Conservation (phyloP, 371 early-diverging fungal genomes). For the Zychaea mexicana region DNA sequence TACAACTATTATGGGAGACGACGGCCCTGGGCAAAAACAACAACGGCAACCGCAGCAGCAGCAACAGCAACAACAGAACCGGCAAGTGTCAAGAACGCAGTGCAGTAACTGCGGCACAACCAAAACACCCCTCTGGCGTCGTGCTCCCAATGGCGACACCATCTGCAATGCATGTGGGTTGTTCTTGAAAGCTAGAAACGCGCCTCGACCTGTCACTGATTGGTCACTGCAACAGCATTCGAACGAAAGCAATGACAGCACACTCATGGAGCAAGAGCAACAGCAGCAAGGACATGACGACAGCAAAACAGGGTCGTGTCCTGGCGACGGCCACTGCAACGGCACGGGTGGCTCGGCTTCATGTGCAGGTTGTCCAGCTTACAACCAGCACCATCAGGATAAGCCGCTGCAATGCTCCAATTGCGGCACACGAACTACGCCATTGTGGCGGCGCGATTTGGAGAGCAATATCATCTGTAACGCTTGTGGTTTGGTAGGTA, state of each 20-base stretch:
- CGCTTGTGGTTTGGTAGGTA: slow-evolving; percentile 72
- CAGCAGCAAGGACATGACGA: neutral
- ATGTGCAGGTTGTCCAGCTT: slow-evolving; percentile 79
- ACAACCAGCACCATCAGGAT: slow-evolving; percentile 66
- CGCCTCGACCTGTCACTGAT: slow-evolving; percentile 46
- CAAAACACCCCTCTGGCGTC: slow-evolving; percentile 90
- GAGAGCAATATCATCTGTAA: slow-evolving; percentile 81
- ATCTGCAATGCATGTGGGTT: slow-evolving; percentile 93
- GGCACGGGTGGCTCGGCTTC: slow-evolving; percentile 76
- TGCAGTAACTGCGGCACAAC: slow-evolving; percentile 89
- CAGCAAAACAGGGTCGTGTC: slow-evolving; percentile 58
- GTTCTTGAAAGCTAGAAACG: slow-evolving; percentile 55
- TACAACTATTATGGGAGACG: neutral
- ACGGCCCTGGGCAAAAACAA: neutral
- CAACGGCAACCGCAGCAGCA: slow-evolving; percentile 11
- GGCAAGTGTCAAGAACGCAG: slow-evolving; percentile 10
- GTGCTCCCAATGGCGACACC: slow-evolving; percentile 77
- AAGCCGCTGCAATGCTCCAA: slow-evolving; percentile 72
- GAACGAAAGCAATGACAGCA: no score
- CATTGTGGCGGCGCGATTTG: slow-evolving; percentile 88
- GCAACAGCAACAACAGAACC: slow-evolving; percentile 6
- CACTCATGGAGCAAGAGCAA: slow-evolving; percentile 18
- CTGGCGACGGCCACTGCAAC: slow-evolving; percentile 80
- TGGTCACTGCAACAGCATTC: no score
- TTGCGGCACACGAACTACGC: slow-evolving; percentile 82